A percentile compares a stretch with the other conserved stretches of the same genome.
Evolutionary conservation across 805 yeast species (phyloP).

Genomic region (Torulaspora maleeae): DNA sequence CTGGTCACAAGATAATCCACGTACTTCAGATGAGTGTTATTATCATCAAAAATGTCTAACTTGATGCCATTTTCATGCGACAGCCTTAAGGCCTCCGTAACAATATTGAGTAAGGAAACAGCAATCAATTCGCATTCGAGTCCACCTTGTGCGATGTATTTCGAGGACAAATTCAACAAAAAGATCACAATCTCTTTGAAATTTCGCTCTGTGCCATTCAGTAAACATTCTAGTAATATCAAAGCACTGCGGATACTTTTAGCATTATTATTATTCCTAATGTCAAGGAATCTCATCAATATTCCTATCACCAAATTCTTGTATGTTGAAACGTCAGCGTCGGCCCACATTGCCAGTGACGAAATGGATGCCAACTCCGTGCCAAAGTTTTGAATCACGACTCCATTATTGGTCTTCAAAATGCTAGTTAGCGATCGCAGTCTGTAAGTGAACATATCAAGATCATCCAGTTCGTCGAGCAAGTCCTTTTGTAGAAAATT

Average conservation of each 20-base stretch:
- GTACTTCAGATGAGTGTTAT: conserved; percentile 31
- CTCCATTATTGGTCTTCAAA: conserved; percentile 42
- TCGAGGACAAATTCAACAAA: conserved; percentile 38
- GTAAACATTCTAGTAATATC: conserved; percentile 41
- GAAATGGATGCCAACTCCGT: conserved; percentile 58
- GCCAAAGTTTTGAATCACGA: conserved; percentile 46
- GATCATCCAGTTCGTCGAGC: conserved; percentile 50
- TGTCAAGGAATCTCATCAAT: conserved; percentile 43
- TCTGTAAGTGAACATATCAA: conserved; percentile 58
- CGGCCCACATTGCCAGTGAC: conserved; percentile 29
- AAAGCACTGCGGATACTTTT: conserved; percentile 43
- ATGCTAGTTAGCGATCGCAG: conserved; percentile 50
- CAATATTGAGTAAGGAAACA: conserved; percentile 32
- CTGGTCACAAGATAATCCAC: conserved; percentile 49
- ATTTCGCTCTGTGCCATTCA: conserved; percentile 55
- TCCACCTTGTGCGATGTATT: conserved; percentile 23
- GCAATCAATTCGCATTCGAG: conserved; percentile 32
- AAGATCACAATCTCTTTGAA: conserved; percentile 44
- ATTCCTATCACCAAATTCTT: conserved; percentile 50
- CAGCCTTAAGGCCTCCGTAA: conserved; percentile 31
- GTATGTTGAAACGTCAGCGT: conserved; percentile 52
- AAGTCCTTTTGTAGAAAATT: conserved; percentile 32
- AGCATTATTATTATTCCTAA: conserved; percentile 33
- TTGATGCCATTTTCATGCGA: conserved; percentile 33
- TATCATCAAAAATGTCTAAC: conserved; percentile 32